Evolutionary conservation across 345 rosid species (phyloP).

Genomic region (Populus simonii): DNA sequence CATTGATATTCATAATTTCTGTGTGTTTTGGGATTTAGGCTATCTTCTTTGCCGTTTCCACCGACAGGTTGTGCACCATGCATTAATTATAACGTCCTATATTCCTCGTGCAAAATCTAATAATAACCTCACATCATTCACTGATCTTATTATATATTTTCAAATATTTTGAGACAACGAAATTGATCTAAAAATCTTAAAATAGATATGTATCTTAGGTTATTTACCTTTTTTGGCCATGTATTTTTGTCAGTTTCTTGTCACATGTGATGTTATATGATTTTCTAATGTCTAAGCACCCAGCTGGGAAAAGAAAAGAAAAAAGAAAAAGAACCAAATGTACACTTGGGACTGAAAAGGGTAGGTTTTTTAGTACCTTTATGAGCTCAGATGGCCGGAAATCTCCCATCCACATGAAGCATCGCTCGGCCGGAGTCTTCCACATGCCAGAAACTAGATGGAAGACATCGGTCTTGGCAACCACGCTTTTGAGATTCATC

Average conservation of each 20-base stretch:
- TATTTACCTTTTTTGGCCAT: neutral
- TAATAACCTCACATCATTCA: neutral
- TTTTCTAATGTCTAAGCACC: neutral
- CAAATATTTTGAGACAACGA: neutral
- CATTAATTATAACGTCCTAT: slow-evolving; percentile 18
- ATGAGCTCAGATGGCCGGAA: slow-evolving; percentile 95
- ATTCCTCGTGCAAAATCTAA: neutral
- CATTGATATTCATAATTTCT: slow-evolving; percentile 17
- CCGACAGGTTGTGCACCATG: slow-evolving; percentile 28
- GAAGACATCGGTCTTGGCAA: slow-evolving; percentile 82
- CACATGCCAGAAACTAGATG: slow-evolving; percentile 92
- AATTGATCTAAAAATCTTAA: neutral
- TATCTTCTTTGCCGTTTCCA: slow-evolving; percentile 8
- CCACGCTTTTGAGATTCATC: slow-evolving; percentile 70
- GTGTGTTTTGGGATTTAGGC: neutral
- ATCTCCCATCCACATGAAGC: slow-evolving; percentile 98
- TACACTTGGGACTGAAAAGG: neutral
- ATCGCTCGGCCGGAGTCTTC: slow-evolving; percentile 98
- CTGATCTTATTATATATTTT: neutral
- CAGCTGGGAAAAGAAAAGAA: neutral
- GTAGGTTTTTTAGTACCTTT: slow-evolving; percentile 48
- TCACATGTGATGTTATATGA: neutral
- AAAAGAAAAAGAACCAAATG: neutral
- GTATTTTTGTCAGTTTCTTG: too few relatives aligned
- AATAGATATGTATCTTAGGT: neutral